Percentiles rank a stretch among this genome's conserved stretches.
phyloP scores from a whole-genome alignment of 768 basidiomycete genomes.

The Boletus subcaerulescens region DNA sequence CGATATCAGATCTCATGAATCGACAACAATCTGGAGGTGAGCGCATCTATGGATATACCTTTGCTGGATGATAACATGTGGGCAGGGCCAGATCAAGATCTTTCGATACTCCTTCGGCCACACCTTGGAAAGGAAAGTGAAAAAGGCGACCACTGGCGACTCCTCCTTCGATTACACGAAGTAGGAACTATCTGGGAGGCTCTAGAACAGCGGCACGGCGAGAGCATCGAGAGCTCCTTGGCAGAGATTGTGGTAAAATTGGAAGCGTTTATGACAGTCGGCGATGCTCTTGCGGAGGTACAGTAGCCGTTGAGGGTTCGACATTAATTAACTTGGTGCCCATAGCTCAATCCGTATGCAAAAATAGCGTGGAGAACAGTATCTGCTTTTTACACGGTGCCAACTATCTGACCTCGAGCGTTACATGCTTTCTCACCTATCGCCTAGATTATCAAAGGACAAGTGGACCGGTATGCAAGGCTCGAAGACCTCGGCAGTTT shows the following conservation, averaged over 20 bases:
- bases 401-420: background rate
- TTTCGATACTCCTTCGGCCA: conserved; percentile 17
- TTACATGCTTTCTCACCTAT: conserved; percentile 5
- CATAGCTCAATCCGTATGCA: conserved; percentile 26
- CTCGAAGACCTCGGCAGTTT: conserved; percentile 25
- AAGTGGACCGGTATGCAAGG: conserved; percentile 25
- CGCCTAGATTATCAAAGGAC: conserved; percentile 26
- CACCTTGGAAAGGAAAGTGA: background rate
- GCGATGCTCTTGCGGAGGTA: conserved; percentile 25
- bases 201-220: background rate
- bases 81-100: conserved; percentile 14
- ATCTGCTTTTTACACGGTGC: conserved; percentile 29
- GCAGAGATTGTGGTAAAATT: conserved; percentile 21
- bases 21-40: conserved; percentile 10
- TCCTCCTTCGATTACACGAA: conserved; percentile 22
- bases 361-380: conserved; percentile 29
- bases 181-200: background rate
- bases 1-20: conserved; percentile 15
- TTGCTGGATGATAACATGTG: background rate
- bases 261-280: conserved; percentile 24
- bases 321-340: background rate
- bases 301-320: background rate
- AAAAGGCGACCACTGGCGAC: conserved; percentile 9
- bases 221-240: conserved; percentile 16
- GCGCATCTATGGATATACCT: background rate